Percentiles rank a stretch among this genome's conserved stretches.
These are phyloP conservation scores for Onygena corvina DNA, from an alignment of 2,329 filamentous ascomycete genomes.

Conservation along the genomic window DNA sequence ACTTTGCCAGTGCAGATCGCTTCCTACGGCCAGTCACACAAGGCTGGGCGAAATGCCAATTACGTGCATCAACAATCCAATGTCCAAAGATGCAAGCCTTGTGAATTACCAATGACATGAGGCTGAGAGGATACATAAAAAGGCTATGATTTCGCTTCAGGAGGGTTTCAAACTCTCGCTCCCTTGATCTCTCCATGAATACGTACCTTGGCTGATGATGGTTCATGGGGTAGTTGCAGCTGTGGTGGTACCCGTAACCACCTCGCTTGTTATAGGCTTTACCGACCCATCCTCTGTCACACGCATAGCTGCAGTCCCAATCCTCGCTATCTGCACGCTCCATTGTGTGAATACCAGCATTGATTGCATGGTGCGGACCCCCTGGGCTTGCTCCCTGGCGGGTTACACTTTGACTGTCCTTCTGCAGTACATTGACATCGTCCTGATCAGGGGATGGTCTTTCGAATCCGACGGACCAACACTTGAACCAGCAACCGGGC, in stretches of 20 bases:
- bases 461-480: background rate
- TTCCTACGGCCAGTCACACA: no score
- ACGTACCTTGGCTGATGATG: background rate
- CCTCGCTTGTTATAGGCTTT: background rate
- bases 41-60: no score
- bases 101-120: no score
- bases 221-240: background rate
- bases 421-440: background rate
- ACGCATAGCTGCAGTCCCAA: background rate
- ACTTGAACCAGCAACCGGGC: background rate
- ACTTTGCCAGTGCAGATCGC: no score
- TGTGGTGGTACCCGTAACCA: background rate
- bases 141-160: no score
- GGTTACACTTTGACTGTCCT: background rate
- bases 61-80: no score
- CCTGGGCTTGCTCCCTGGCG: background rate
- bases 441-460: background rate
- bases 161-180: no score
- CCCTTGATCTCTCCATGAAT: background rate
- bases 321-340: background rate
- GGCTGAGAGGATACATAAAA: no score
- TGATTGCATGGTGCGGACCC: background rate
- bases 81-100: no score
- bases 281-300: background rate
- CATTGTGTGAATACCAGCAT: background rate